Conservation (phyloP, 495 filamentous ascomycete species). For the Aspergillus bridgeri region DNA sequence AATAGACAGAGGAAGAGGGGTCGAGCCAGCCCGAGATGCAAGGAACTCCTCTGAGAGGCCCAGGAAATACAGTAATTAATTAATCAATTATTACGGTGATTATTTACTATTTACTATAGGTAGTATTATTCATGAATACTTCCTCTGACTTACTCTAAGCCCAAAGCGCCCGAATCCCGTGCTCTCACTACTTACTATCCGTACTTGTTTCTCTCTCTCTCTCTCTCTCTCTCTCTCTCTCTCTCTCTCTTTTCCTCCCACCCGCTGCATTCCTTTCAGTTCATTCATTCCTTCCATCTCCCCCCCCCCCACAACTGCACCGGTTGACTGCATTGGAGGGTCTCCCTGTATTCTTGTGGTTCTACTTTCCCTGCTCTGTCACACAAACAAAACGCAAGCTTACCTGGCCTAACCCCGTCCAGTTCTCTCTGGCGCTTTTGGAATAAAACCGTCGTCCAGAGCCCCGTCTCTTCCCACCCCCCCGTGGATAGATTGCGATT, state of each 20-base stretch:
- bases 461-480: not conserved
- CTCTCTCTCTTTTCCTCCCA: not conserved
- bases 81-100: too few relatives aligned
- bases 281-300: not conserved
- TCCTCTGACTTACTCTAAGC: not conserved
- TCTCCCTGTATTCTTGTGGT: not conserved
- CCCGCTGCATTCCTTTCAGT: constrained; percentile 12
- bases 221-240: too few relatives aligned
- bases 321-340: not conserved
- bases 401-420: not conserved
- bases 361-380: not conserved
- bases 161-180: not conserved
- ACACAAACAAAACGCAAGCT: not conserved
- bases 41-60: not conserved
- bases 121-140: too few relatives aligned
- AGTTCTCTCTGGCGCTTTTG: not conserved
- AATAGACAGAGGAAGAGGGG: not conserved
- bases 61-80: too few relatives aligned
- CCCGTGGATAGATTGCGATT: too few relatives aligned
- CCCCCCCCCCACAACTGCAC: not conserved
- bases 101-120: not conserved
- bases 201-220: too few relatives aligned
- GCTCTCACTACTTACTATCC: too few relatives aligned
- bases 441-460: not conserved
- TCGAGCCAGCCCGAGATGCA: not conserved